These are phyloP conservation scores for Eremothecium sinecaudum DNA, from an alignment of 1,139 yeast species.

Conservation along the genomic window DNA sequence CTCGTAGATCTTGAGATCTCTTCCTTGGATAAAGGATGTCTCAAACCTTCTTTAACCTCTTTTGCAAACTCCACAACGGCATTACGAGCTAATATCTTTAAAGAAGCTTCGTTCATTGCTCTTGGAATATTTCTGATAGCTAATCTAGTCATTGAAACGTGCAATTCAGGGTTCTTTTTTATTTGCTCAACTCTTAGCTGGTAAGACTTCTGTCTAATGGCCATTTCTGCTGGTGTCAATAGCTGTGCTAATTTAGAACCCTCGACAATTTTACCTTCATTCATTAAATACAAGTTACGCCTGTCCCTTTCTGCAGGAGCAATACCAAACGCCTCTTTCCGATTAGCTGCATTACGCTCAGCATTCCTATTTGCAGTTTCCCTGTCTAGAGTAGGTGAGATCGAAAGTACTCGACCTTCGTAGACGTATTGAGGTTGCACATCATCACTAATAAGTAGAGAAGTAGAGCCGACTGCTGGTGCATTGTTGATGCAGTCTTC, in stretches of 20 bases:
- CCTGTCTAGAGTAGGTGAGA: slow-evolving; percentile 79
- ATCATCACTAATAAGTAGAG: slow-evolving; percentile 84
- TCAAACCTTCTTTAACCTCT: slow-evolving; percentile 62
- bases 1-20: slow-evolving; percentile 73
- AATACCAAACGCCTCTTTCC: slow-evolving; percentile 72
- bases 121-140: slow-evolving; percentile 92
- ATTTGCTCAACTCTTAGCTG: slow-evolving; percentile 81
- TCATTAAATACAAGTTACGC: slow-evolving; percentile 74
- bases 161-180: slow-evolving; percentile 82
- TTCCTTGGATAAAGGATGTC: slow-evolving; percentile 86
- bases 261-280: slow-evolving; percentile 86
- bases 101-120: slow-evolving; percentile 77
- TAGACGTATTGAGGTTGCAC: slow-evolving; percentile 81
- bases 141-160: slow-evolving; percentile 82
- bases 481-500: slow-evolving; percentile 65
- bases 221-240: slow-evolving; percentile 66
- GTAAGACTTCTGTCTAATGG: slow-evolving; percentile 80
- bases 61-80: slow-evolving; percentile 95
- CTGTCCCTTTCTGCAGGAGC: slow-evolving; percentile 72
- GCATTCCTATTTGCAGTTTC: slow-evolving; percentile 72
- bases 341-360: slow-evolving; percentile 60
- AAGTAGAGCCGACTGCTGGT: slow-evolving; percentile 66
- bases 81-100: slow-evolving; percentile 87
- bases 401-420: slow-evolving; percentile 82
- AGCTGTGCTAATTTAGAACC: slow-evolving; percentile 69